These are phyloP conservation scores for Sisymbrium irio DNA, from an alignment of 345 rosid genomes.

Conservation along the genomic window DNA sequence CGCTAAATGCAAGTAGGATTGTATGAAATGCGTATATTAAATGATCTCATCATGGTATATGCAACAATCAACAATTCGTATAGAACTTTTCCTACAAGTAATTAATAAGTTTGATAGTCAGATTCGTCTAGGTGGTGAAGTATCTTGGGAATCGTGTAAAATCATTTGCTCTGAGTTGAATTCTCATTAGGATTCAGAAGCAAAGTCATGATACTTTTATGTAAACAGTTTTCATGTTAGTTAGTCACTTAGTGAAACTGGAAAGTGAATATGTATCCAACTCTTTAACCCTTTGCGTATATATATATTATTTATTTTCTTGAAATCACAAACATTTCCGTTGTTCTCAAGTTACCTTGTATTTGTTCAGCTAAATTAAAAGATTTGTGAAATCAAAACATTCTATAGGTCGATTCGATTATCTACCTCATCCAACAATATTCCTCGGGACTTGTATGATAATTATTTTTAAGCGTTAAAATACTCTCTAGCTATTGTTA, in stretches of 20 bases:
- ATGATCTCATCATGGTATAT: no score
- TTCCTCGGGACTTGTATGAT: slow-evolving; percentile 22
- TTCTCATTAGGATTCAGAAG: not conserved
- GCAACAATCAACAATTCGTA: not conserved
- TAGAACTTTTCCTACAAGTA: not conserved
- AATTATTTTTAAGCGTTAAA: slow-evolving; percentile 3
- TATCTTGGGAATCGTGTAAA: not conserved
- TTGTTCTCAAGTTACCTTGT: not conserved
- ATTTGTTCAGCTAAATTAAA: not conserved
- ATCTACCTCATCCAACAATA: slow-evolving; percentile 26
- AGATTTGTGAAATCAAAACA: not conserved
- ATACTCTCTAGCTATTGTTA: not conserved
- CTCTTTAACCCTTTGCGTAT: not conserved
- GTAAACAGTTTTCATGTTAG: not conserved
- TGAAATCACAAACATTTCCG: not conserved
- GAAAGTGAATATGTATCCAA: not conserved
- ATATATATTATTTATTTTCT: no score
- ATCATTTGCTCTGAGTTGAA: not conserved
- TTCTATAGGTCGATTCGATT: slow-evolving; percentile 12
- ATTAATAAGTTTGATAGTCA: not conserved
- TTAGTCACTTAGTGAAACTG: not conserved
- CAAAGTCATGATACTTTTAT: not conserved
- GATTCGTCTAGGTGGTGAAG: not conserved
- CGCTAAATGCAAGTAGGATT: not conserved
- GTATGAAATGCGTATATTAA: not conserved